Evolutionary conservation across 1,284 basidiomycete genomes (phyloP), one percentile per base, ranked within the genome.

Genomic region (Salmacisia buchloeana): DNA sequence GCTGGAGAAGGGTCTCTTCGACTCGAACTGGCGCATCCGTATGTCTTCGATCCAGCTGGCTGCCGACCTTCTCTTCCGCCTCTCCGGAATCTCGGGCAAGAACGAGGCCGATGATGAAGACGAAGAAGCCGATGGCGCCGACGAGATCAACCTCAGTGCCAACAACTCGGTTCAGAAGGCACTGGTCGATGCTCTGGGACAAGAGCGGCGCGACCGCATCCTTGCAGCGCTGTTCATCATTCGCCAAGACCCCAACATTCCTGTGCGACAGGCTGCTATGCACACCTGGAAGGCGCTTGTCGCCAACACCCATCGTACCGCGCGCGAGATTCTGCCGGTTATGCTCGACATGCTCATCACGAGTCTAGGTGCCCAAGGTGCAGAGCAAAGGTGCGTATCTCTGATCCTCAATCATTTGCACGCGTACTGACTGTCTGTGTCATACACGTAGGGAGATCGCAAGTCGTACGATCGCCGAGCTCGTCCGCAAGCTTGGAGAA

Each of bases 251-350:
- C 85, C 91, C 29, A 91, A 97, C 72, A 88, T 87, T 58, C 86
- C 88, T 49, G 94, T 98, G 39, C 87, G 96, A 54, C 90, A 93
- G 80, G 87, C 92, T 2, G 92, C 94, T 0, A 87, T 94, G 62
- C 92, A 94, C 69, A 97, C 97, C 69, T 99, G 96, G 96, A 98
- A 98, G 82, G 94, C 91, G 1, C 84, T 98, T 68, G 94, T 99
- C 29, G 87, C 92, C 81, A 98, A 84, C 80, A 81, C 81, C 67
- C 81, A 76, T 1, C 69, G 73, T 21, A 78, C 82, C 85, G 93
- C 96, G n/a, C 88, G 94, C 69, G 96, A 98, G 80, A 90, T 98
- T 65, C 84, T 98, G 57, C 88, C 91, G 1, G 87, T 91, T 33
- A 78, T 79, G 75, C 71, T 79, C 63, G 75, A 79, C 62, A 69